Conservation (phyloP, 2,329 filamentous ascomycete species). For the Clarireedia monteithiana region DNA sequence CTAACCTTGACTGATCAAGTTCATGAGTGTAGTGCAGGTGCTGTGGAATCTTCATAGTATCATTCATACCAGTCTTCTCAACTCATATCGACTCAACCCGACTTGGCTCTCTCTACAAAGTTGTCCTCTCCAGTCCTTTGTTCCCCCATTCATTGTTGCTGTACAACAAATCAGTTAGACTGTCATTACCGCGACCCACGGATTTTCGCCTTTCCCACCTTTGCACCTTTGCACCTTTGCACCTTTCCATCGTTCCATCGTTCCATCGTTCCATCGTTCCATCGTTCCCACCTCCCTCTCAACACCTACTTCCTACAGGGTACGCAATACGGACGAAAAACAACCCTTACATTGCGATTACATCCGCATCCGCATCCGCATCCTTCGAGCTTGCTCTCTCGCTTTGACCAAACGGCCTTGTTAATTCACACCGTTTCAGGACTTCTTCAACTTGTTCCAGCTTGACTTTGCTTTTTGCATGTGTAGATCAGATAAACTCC, state of each 20-base stretch:
- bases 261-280: not conserved
- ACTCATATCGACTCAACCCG: not conserved
- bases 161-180: conserved; percentile 10
- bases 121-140: not conserved
- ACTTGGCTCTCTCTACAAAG: not conserved
- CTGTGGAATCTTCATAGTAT: too few relatives aligned
- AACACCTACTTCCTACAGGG: too few relatives aligned
- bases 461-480: not conserved
- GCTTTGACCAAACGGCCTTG: conserved; percentile 7
- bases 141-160: conserved; percentile 5
- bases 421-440: conserved; percentile 6
- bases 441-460: conserved; percentile 3
- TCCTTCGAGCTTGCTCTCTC: conserved; percentile 7
- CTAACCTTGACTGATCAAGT: too few relatives aligned
- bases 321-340: not conserved
- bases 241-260: not conserved
- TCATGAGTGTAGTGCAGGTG: too few relatives aligned
- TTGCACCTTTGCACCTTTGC: not conserved
- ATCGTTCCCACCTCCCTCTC: not conserved
- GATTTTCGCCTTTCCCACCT: not conserved
- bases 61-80: not conserved
- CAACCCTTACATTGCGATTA: not conserved
- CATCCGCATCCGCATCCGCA: not conserved
- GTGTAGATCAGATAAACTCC: not conserved
- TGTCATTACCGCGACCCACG: not conserved